Base-by-base conservation (phyloP, 139 green algal species). In the Chlamydomonas eustigma region DNA sequence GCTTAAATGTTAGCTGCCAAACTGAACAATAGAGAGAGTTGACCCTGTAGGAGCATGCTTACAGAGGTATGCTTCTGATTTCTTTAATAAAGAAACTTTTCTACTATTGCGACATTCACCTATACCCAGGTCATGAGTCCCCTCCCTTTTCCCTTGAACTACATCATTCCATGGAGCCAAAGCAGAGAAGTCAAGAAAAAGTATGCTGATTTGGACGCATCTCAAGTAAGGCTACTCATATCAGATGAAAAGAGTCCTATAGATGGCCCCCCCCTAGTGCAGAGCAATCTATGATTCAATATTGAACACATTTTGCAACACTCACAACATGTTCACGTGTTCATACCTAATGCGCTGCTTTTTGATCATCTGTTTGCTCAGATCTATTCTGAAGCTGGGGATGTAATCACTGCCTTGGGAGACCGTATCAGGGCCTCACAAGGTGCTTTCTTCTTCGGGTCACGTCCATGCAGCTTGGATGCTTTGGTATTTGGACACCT, bases 401-500 rank as follows among this genome's bases (percentile, higher is more conserved):
- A 76, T 28, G 86, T 78, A 32, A 74, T 89, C 30, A 64, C 73
- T 4, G 81, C 81, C 1, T 39, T 91, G 34, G 65, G 74, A 51
- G 85, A 90, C 74, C 76, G 81, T 6, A 73, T 93, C 37, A 50
- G 58, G 24, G 70, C 79, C 30, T 71, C 50, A 2, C 2, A n/a
- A 2, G 80, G 76, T 0, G 39, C 34, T 25, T 93, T 81, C 80
- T 81, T 92, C 39, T 88, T 93, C 30, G 89, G 89, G 0, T 31
- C 68, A 25, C n/a, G 33, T 2, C 86, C 89, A 34, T 84, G 81
- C 86, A 90, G 75, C 50, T 28, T 91, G 24, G 89, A 93, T 74
- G 89, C 89, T 1, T 74, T 91, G 72, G 75, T 93, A 64, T 81
- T 82, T 38, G 86, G 84, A 0, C 86, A 92, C 71, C 80, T 91